Percentiles rank a stretch among this genome's conserved stretches.
Conservation (phyloP, 192 early-diverging fungal species). For the Lobosporangium transversale region DNA sequence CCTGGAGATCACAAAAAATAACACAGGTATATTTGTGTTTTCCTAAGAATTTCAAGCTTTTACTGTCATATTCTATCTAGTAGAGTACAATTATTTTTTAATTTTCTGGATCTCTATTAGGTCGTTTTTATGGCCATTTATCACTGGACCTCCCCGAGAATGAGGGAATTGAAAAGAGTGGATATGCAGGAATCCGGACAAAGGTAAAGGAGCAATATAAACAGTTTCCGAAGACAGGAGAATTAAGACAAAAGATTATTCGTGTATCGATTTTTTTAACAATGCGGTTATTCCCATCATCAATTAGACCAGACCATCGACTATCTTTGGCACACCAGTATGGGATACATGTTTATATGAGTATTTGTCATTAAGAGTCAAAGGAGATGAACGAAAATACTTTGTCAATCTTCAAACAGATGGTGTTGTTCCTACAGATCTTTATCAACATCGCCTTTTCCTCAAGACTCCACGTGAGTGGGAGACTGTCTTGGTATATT, state of each 20-base stretch:
- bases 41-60: too few relatives aligned
- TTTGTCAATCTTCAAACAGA: conserved; percentile 95
- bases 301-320: conserved; percentile 64
- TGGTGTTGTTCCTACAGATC: conserved; percentile 80
- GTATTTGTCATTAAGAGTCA: conserved; percentile 83
- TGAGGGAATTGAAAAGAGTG: conserved; percentile 73
- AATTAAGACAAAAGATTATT: too few relatives aligned
- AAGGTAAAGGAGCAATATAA: conserved; percentile 68
- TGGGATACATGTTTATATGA: conserved; percentile 90
- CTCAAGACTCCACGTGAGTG: conserved; percentile 88
- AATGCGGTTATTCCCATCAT: conserved; percentile 8
- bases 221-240: too few relatives aligned
- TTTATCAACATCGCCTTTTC: conserved; percentile 94
- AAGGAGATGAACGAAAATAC: conserved; percentile 87
- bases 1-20: conserved; percentile 58
- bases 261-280: too few relatives aligned
- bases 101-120: too few relatives aligned
- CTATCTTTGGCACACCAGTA: conserved; percentile 77
- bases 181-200: conserved; percentile 92
- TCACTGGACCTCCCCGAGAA: conserved; percentile 82
- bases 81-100: too few relatives aligned
- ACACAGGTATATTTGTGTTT: conserved; percentile 38
- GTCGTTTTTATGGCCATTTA: conserved; percentile 83
- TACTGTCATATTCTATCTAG: too few relatives aligned
- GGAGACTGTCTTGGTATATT: conserved; percentile 85